Conservation (phyloP, 2,329 filamentous ascomycete species). For the Cercospora nicotianae region DNA sequence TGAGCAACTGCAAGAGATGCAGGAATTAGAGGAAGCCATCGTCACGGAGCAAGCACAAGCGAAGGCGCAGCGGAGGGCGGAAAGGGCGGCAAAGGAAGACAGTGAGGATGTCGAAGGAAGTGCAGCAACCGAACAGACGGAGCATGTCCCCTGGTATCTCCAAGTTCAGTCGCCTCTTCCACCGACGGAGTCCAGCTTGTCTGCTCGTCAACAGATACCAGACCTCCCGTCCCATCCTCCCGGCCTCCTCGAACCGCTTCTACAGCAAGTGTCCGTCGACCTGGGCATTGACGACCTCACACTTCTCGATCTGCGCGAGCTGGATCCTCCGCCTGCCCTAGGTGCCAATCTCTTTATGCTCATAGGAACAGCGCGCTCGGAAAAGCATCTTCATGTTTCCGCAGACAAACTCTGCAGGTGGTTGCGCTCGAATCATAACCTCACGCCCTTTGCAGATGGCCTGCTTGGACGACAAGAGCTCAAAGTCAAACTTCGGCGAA, state of each 20-base stretch:
- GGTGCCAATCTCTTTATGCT: conserved; percentile 91
- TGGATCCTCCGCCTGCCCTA: conserved; percentile 84
- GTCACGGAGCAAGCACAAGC: conserved; percentile 1
- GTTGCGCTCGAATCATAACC: conserved; percentile 69
- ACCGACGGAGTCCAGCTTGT: conserved; percentile 46
- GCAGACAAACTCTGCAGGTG: conserved; percentile 87
- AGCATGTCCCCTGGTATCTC: conserved; percentile 75
- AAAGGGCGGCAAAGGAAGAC: not conserved
- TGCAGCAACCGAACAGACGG: not conserved
- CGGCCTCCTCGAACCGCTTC: conserved; percentile 66
- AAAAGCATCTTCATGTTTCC: conserved; percentile 89
- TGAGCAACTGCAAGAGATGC: conserved; percentile 11
- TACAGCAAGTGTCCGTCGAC: conserved; percentile 78
- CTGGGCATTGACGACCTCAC: conserved; percentile 81
- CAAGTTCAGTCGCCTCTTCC: conserved; percentile 54
- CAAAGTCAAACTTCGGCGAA: conserved; percentile 79
- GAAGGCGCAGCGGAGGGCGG: not conserved
- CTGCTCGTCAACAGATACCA: conserved; percentile 59
- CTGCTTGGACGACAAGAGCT: conserved; percentile 86
- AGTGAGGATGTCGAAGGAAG: not conserved
- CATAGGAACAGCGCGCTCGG: conserved; percentile 84
- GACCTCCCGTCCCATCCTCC: conserved; percentile 69
- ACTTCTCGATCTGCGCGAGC: conserved; percentile 76
- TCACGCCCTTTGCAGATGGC: conserved; percentile 80
- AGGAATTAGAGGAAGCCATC: conserved; percentile 12